Percentiles rank a stretch among this genome's conserved stretches.
Conservation (phyloP, 768 basidiomycete species). For the Neoboletus magnificus region DNA sequence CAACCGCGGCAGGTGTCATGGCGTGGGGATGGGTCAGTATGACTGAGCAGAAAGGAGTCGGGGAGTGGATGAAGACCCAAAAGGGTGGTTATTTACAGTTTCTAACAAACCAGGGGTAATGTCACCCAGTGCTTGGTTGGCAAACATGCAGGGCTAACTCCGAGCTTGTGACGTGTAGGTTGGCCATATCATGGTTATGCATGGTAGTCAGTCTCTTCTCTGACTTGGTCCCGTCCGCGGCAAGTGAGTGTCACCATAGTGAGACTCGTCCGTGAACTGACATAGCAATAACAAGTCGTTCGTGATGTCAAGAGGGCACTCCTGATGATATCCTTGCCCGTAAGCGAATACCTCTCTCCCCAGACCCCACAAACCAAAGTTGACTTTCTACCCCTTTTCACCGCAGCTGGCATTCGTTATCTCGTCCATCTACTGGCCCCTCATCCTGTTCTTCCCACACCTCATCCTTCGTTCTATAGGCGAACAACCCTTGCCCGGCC, state of each 20-base stretch:
- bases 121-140: neutral
- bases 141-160: neutral
- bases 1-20: constrained; percentile 32
- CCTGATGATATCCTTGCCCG: constrained; percentile 65
- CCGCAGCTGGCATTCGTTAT: constrained; percentile 44
- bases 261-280: neutral
- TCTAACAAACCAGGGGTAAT: constrained; percentile 71
- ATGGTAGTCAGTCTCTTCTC: constrained; percentile 38
- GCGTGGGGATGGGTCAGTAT: constrained; percentile 34
- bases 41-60: constrained; percentile 5
- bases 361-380: neutral
- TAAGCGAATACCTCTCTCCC: constrained; percentile 26
- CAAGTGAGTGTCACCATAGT: constrained; percentile 26
- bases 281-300: neutral
- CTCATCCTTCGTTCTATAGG: constrained; percentile 46
- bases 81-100: constrained; percentile 69
- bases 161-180: neutral
- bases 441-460: constrained; percentile 51
- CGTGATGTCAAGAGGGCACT: constrained; percentile 53
- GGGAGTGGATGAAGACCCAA: constrained; percentile 38
- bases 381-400: neutral
- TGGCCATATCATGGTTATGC: constrained; percentile 38
- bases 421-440: constrained; percentile 65
- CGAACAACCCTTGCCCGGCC: neutral
- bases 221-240: constrained; percentile 41